phyloP scores from a whole-genome alignment of 176 grass and related monocot genomes.

The Oryza punctata region DNA sequence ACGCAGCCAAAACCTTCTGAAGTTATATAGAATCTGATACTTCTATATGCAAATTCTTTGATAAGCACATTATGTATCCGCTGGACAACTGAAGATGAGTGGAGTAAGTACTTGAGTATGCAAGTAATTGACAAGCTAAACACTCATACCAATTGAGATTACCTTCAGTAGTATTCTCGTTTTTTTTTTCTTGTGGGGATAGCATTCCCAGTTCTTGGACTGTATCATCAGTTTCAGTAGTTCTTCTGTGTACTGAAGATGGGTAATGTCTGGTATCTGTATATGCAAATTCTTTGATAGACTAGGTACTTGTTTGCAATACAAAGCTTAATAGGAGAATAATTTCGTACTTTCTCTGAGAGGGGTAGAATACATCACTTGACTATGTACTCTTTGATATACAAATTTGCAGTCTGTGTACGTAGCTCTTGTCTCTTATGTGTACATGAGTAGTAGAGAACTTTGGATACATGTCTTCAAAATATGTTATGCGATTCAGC shows the following conservation, averaged over 20 bases:
- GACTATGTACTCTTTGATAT: too few relatives aligned
- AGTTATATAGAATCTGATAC: neutral
- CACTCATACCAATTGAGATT: too few relatives aligned
- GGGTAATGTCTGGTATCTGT: neutral
- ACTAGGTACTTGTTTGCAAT: neutral
- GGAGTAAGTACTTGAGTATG: too few relatives aligned
- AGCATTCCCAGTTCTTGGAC: neutral
- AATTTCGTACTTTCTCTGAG: neutral
- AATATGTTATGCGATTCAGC: too few relatives aligned
- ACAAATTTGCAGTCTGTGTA: too few relatives aligned
- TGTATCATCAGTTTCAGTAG: neutral
- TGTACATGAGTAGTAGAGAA: too few relatives aligned
- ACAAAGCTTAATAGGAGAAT: neutral
- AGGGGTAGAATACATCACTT: neutral
- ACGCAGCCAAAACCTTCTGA: too few relatives aligned
- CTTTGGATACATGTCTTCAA: too few relatives aligned
- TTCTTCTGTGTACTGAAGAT: neutral
- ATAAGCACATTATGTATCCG: neutral
- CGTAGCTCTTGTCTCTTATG: too few relatives aligned
- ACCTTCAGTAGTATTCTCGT: neutral
- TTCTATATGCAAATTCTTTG: neutral
- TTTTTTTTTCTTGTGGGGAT: neutral
- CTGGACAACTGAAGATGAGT: too few relatives aligned
- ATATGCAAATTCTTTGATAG: neutral
- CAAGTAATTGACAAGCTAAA: too few relatives aligned